Evolutionary conservation across 2,329 filamentous ascomycete genomes (phyloP), one percentile per base, ranked within the genome.

Genomic region (Hypoxylon sp.): DNA sequence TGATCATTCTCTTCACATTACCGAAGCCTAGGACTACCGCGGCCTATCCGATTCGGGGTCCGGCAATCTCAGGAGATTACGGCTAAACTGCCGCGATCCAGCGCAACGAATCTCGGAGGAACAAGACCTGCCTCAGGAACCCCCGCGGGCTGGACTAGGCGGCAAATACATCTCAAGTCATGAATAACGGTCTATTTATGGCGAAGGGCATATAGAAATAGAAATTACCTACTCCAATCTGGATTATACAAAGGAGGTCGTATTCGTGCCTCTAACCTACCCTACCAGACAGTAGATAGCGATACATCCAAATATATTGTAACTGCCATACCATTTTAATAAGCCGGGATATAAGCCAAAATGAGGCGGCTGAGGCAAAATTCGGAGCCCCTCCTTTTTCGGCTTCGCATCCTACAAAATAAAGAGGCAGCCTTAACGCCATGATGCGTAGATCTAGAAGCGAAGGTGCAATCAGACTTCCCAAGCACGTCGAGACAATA

Each of bases 331-430:
- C 42, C 44, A 3, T 31, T 66, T 62, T 35, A 57, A 57, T 72
- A 48, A 65, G 65, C 70, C 68, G 70, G 66, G 42, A 70, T 72
- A 72, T 71, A 72, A 64, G 64, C 67, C 70, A 64, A 68, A 70
- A 61, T 60, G 50, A 46, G 17, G 56, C 61, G 55, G 20, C 61
- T 64, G 56, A 60, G 64, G 63, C 60, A 66, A 66, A 66, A 56
- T 64, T 61, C 50, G 56, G 49, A 61, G 42, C 70, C 64, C 67
- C 61, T 62, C 65, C 50, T 67, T 70, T 70, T 49, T 48, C 64
- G 55, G 53, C 40, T 64, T 37, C 35, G 40, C 31, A 13, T 51
- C n/a, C 42, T 71, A 69, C 60, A 71, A 66, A 71, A 72, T 64
- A 55, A 55, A 53, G 50, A 37, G 54, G 58, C n/a, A 17, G 25